Conservation (phyloP, 2,329 filamentous ascomycete species). For the Alternaria consortialis region DNA sequence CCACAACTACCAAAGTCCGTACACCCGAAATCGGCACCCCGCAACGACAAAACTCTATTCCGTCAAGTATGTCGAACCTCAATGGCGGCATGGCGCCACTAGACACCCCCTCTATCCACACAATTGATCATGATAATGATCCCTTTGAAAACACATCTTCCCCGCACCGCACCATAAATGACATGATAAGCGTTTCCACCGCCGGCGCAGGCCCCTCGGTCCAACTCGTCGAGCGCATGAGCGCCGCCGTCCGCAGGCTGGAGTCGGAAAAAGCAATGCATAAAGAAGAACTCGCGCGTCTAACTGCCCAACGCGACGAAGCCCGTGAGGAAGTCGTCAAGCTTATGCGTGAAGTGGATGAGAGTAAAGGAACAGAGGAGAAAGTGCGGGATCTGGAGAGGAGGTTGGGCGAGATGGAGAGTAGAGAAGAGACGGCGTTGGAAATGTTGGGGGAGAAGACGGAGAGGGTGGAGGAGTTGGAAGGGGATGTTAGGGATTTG, state of each 20-base stretch:
- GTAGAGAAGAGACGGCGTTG: constrained; percentile 86
- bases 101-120: constrained; percentile 58
- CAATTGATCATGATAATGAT: constrained; percentile 55
- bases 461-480: constrained; percentile 90
- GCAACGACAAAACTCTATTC: constrained; percentile 47
- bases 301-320: constrained; percentile 88
- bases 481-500: constrained; percentile 87
- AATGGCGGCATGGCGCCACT: constrained; percentile 48
- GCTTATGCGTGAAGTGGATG: constrained; percentile 86
- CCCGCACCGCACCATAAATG: constrained; percentile 71
- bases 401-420: constrained; percentile 73
- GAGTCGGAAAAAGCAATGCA: constrained; percentile 91
- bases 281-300: constrained; percentile 82
- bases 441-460: constrained; percentile 98
- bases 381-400: constrained; percentile 72
- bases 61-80: constrained; percentile 43
- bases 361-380: constrained; percentile 65
- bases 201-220: constrained; percentile 91
- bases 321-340: constrained; percentile 89
- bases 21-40: constrained; percentile 50
- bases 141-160: constrained; percentile 66
- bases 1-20: constrained; percentile 35
- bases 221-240: constrained; percentile 96
- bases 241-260: constrained; percentile 85
- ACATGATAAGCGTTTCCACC: constrained; percentile 88